Percentiles rank a stretch among this genome's conserved stretches.
Conservation (phyloP, 345 rosid species). For the Arabis alpina region DNA sequence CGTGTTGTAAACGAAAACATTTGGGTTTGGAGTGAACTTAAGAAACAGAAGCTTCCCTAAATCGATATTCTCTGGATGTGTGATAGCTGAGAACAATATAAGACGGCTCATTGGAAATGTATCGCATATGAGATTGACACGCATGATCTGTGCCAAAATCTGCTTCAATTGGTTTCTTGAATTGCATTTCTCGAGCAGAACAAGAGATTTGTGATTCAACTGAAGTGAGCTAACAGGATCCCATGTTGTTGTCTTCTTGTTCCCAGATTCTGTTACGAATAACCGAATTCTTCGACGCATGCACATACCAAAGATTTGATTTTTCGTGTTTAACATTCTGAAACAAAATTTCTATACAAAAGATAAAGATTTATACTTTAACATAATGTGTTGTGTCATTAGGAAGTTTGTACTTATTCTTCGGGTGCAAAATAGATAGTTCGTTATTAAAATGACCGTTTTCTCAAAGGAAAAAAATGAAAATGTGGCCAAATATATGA, state of each 20-base stretch:
- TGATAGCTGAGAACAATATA: constrained; percentile 52
- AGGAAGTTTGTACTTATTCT: no score
- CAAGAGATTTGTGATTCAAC: constrained; percentile 53
- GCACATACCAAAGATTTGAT: not conserved
- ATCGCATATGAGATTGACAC: constrained; percentile 49
- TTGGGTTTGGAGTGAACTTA: constrained; percentile 54
- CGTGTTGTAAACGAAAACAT: constrained; percentile 54
- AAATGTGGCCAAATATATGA: no score
- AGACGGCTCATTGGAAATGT: constrained; percentile 72
- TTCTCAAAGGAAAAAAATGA: no score
- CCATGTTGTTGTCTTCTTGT: constrained; percentile 45
- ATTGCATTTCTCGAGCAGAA: constrained; percentile 55
- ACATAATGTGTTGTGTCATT: no score
- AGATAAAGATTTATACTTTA: no score
- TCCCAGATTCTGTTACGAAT: constrained; percentile 32
- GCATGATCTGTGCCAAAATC: constrained; percentile 56
- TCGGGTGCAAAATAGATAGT: no score
- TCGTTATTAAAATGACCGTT: no score
- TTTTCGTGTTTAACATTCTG: not conserved
- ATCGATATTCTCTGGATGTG: constrained; percentile 55
- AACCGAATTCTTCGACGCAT: constrained; percentile 45
- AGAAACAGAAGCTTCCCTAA: constrained; percentile 49
- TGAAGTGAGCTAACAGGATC: constrained; percentile 53
- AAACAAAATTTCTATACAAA: no score
- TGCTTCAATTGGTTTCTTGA: constrained; percentile 55